Percentiles rank a stretch among this genome's conserved stretches.
Evolutionary conservation across 345 rosid genomes (phyloP).

Genomic region (Lumnitzera racemosa): DNA sequence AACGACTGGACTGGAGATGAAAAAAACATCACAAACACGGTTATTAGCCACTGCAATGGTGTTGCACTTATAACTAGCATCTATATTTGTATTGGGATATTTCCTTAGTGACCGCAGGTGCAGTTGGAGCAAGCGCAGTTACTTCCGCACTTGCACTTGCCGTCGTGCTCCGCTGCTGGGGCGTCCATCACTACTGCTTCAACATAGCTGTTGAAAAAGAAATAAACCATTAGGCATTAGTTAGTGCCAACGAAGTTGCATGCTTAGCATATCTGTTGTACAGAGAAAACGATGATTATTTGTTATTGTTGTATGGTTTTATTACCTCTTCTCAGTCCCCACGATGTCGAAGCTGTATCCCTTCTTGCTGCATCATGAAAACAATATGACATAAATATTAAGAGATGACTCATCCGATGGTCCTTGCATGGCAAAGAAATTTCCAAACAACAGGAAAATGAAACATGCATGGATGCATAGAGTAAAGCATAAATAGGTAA

Average conservation of each 20-base stretch:
- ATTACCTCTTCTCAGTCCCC: slow-evolving; percentile 62
- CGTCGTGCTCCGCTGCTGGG: slow-evolving; percentile 42
- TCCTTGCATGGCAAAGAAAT: background rate
- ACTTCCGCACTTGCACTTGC: slow-evolving; percentile 81
- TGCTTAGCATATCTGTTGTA: background rate
- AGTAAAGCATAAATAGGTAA: too few relatives aligned
- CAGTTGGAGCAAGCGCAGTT: slow-evolving; percentile 65
- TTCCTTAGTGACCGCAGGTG: slow-evolving; percentile 46
- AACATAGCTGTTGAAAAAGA: slow-evolving; percentile 31
- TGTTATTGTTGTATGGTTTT: too few relatives aligned
- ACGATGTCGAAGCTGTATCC: slow-evolving; percentile 55
- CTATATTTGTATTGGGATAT: too few relatives aligned
- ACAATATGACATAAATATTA: background rate
- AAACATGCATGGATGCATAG: background rate
- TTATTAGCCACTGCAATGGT: too few relatives aligned
- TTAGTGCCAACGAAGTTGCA: background rate
- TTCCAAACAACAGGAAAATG: background rate
- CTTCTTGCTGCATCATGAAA: slow-evolving; percentile 50
- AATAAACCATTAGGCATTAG: background rate
- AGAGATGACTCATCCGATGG: background rate
- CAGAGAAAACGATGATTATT: too few relatives aligned
- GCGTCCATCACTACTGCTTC: slow-evolving; percentile 34
- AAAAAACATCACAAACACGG: too few relatives aligned
- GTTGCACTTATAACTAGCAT: too few relatives aligned
- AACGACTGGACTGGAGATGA: too few relatives aligned